Evolutionary conservation across 2,329 filamentous ascomycete species (phyloP).

Genomic region (Pleurostoma richardsiae): DNA sequence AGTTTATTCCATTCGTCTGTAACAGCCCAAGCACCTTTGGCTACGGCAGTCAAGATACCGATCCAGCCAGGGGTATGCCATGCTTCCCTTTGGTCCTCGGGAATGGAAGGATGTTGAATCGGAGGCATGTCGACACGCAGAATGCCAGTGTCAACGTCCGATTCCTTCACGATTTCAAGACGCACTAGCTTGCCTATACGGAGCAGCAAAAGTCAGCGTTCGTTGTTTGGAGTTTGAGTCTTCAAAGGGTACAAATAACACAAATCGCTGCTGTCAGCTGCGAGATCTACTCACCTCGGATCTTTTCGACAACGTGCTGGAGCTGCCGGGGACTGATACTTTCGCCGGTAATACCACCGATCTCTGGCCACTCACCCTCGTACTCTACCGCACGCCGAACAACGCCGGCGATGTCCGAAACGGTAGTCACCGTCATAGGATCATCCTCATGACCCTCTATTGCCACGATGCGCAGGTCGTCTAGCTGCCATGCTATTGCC

Average conservation of each 20-base stretch:
- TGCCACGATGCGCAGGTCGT: not conserved
- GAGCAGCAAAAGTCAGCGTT: not conserved
- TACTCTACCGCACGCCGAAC: constrained; percentile 22
- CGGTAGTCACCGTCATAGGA: not conserved
- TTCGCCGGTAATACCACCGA: constrained; percentile 22
- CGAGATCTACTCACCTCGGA: constrained; percentile 30
- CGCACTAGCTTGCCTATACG: not conserved
- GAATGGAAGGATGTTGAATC: constrained; percentile 12
- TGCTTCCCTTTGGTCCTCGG: constrained; percentile 13
- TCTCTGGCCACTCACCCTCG: constrained; percentile 21
- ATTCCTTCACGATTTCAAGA: not conserved
- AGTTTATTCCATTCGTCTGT: constrained; percentile 38
- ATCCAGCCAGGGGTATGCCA: constrained; percentile 18
- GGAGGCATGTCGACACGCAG: not conserved
- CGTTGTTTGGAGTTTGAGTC: not conserved
- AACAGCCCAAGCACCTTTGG: constrained; percentile 28
- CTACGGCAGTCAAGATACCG: constrained; percentile 27
- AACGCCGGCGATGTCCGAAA: constrained; percentile 11
- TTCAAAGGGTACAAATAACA: not conserved
- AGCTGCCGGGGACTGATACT: constrained; percentile 17
- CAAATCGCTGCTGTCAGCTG: not conserved
- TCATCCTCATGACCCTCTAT: not conserved
- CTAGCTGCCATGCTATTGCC: not conserved
- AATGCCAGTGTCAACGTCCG: not conserved
- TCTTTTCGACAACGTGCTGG: constrained; percentile 12